Evolutionary conservation across 331 rosid genomes (phyloP), one percentile per base, ranked within the genome.

Genomic region (Telfairia occidentalis): DNA sequence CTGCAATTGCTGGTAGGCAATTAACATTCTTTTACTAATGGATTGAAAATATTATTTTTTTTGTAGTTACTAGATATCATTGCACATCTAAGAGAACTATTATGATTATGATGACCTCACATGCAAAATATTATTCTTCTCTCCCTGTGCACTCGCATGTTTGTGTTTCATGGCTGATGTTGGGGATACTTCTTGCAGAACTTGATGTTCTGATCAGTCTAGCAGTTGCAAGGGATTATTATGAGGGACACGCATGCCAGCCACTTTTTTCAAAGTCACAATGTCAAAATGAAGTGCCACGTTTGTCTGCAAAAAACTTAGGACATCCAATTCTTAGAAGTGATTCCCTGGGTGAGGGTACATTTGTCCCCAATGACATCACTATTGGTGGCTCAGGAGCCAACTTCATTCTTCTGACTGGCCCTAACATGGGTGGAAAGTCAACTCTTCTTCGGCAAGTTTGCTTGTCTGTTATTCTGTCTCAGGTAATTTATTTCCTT

Each of bases 361-460:
- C 90, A 32, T 95, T 95, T 87, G 97, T 90, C 30, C 90, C 96
- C 76, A 92, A 95, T 52, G 89, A 92, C 71, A 53, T 95, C 79
- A 78, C 78, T 7, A 82, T 95, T 66, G 97, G 99, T 81, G 97
- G 99, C 78, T 77, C 96, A 75, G 79, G 77, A 73, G 85, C 97
- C 50, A 86, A 82, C 84, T 90, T 92, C 78, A 82, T 89, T 76
- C 96, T 95, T 77, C 89, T 95, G 52, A 95, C 97, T 52, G 99
- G 97, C 80, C 99, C 99, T 55, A 95, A 95, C 85, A 92, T 95
- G 99, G 99, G 99, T 82, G 99, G 99, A 77, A 95, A 92, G 87
- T 92, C 99, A 38, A 95, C 99, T 29, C 90, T 95, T 77, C 95
- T 95, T 85, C 96, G 93, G 77, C 99, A 95, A 86, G 97, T 95